Evolutionary conservation across 2,329 filamentous ascomycete species (phyloP), one percentile per base, ranked within the genome.

Genomic region (Nemania serpens): DNA sequence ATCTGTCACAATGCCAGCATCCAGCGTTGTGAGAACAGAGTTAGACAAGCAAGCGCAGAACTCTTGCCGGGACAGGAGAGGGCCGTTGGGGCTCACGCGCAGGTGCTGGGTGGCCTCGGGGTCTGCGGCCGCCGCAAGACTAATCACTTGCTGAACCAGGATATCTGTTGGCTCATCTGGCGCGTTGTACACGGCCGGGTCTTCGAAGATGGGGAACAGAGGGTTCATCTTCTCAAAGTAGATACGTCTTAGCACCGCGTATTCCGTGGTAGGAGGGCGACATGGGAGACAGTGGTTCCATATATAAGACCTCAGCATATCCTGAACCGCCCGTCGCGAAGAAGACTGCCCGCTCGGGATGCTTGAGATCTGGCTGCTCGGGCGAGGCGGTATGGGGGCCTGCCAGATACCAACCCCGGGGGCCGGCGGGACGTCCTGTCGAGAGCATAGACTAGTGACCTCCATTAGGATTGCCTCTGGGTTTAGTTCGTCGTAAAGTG

Each of bases 391-490:
- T 52, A 62, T 59, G 33, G 65, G 67, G 22, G 76, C 74, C 13
- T 85, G 76, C 82, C 83, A 87, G 17, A 86, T 79, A 6, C 84
- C 84, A 1, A 86, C 77, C 42, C 84, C 83, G 49, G 82, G 81
- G 34, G 80, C 80, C 49, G 81, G 77, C 0, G 82, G 79, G 11
- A 71, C 71, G 15, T 74, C 74, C 22, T 73, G 75, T 22, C 67
- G 70, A 15, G 74, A 71, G 47, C 72, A 71, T 22, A 77, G 74
- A 56, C 75, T 77, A 2, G 82, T 82, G 1, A 82, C 83, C 65
- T 85, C 82, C 66, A 84, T 77, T 58, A 88, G 84, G 70, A 87
- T 82, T 59, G 81, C 81, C 69, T 87, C 84, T 1, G 84, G 85
- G 64, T 85, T 87, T 29, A 86, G 68, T 66, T 87, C 84, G 17